Conservation (phyloP, 257 asterid species). For the Solanum rostratum region DNA sequence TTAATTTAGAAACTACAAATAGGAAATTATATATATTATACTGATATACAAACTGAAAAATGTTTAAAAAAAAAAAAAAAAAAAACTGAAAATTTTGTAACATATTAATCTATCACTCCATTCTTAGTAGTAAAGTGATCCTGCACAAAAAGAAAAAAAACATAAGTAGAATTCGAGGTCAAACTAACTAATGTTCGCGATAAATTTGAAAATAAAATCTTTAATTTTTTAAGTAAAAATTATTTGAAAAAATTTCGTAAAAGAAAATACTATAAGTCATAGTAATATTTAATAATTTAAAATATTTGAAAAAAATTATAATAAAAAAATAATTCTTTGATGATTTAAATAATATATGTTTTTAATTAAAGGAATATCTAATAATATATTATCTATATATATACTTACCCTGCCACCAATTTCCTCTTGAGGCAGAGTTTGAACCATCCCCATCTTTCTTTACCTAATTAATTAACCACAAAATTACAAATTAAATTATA, state of each 20-base stretch:
- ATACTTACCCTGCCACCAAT: constrained; percentile 78
- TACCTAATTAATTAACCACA: constrained; percentile 14
- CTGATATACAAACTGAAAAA: neutral
- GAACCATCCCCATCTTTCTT: constrained; percentile 24
- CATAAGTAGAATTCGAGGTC: too few relatives aligned
- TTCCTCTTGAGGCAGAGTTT: constrained; percentile 63
- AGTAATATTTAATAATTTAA: too few relatives aligned
- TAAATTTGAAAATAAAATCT: too few relatives aligned
- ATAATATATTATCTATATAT: neutral
- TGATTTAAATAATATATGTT: too few relatives aligned
- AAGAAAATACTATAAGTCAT: too few relatives aligned
- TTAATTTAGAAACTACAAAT: neutral
- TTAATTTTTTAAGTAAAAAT: too few relatives aligned
- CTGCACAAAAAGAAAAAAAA: constrained; percentile 15
- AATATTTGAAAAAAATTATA: too few relatives aligned
- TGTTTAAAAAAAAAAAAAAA: neutral
- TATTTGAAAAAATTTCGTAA: too few relatives aligned
- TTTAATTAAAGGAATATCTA: neutral
- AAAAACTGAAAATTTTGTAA: neutral
- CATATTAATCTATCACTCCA: neutral
- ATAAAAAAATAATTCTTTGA: too few relatives aligned
- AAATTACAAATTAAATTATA: neutral
- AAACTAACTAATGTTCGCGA: too few relatives aligned
- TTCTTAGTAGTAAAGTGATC: constrained; percentile 54
- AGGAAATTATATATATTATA: neutral